Base-by-base conservation (phyloP, 495 filamentous ascomycete species). In the Penicillium coffeae region DNA sequence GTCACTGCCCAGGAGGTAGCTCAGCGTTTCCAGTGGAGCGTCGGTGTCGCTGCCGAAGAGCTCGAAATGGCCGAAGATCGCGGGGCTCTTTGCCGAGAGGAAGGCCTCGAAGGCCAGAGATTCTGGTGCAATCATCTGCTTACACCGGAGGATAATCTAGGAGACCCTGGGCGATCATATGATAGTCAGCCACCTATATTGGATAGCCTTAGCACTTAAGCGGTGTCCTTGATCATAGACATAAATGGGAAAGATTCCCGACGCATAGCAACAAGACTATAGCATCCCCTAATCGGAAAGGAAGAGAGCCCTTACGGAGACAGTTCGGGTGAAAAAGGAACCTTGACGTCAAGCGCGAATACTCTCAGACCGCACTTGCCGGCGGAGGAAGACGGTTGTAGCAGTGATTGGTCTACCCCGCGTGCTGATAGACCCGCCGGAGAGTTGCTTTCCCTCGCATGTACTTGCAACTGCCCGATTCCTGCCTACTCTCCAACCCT, bases 41-140 rank as follows among this genome's bases (percentile, higher is more conserved):
- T 99, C 13, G 94, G 94, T n/a, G 93, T 99, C 16, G 94, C 93
- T 3, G 83, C 82, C 44, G 94, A 97, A 61, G 94, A 97, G 65
- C 69, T 99, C 22, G 90, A 96, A 67, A 96, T 97, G 93, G 93
- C 93, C 5, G 90, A 90, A 64, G 88, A 94, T 65, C 82, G 78
- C 54, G 93, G 94, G 0, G 80, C 82, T 10, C 65, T 95, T 18
- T 93, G 89, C 63, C 80, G 89, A 46, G 89, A 95, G 58, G 88
- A 89, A 52, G 80, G 89, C 5, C 81, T 92, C 22, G 89, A 93
- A 62, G 89, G 89, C 1, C 62, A 90, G 32, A 80, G 80, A 51
- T 95, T 88, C 56, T 95, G 89, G 89, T 77, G 78, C 55, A 95
- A 95, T 59, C 81, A 63, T 72, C 33, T 85, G 8, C 32, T 19